Evolutionary conservation across 179 eudicot species (phyloP).

Genomic region (Vitellaria paradoxa): DNA sequence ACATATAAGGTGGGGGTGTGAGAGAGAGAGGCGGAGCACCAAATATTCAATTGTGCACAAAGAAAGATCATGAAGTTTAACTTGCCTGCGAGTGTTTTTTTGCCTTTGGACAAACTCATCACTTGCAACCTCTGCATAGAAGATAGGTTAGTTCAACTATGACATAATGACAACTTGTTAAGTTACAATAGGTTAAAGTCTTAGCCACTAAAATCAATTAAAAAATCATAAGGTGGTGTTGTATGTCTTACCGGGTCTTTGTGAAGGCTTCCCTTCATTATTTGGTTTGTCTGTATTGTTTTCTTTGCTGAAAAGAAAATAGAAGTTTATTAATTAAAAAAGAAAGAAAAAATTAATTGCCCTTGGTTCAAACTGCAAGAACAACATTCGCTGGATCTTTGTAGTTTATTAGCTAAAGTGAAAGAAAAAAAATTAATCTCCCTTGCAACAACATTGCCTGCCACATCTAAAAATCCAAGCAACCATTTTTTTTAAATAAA

Average conservation of each 20-base stretch:
- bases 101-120: conserved; percentile 83
- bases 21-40: too few relatives aligned
- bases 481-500: neutral
- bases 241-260: conserved; percentile 57
- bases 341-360: neutral
- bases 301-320: conserved; percentile 67
- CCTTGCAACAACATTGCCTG: too few relatives aligned
- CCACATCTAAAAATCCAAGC: too few relatives aligned
- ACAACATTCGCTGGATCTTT: neutral
- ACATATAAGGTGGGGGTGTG: too few relatives aligned
- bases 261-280: conserved; percentile 56
- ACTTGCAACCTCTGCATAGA: conserved; percentile 46
- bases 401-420: too few relatives aligned
- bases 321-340: neutral
- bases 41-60: too few relatives aligned
- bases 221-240: neutral
- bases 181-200: neutral
- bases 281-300: conserved; percentile 38
- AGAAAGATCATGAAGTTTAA: conserved; percentile 6
- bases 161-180: neutral
- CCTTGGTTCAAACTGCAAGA: neutral
- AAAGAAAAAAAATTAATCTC: too few relatives aligned
- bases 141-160: neutral
- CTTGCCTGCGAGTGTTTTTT: conserved; percentile 89
- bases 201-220: neutral